Percentiles rank a stretch among this genome's conserved stretches.
Conservation (phyloP, 2,329 filamentous ascomycete species). For the Clonostachys sp. region DNA sequence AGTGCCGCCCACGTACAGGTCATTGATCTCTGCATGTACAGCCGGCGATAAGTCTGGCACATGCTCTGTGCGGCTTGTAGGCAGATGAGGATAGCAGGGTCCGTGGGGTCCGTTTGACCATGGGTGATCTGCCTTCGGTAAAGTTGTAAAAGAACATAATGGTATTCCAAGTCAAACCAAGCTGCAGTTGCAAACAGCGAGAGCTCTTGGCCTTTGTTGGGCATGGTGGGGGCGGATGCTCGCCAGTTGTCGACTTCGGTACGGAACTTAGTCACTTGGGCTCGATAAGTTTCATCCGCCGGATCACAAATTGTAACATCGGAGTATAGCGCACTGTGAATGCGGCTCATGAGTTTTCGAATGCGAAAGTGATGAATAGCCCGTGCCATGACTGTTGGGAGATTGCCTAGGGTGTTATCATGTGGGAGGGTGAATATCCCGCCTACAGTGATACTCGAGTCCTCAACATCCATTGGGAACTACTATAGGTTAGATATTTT, state of each 20-base stretch:
- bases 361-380: not conserved
- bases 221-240: not conserved
- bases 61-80: constrained; percentile 7
- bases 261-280: not conserved
- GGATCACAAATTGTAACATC: not conserved
- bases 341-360: not conserved
- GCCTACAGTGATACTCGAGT: not conserved
- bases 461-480: not conserved
- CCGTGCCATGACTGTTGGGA: not conserved
- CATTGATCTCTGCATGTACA: not conserved
- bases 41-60: constrained; percentile 9
- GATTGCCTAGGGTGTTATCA: not conserved
- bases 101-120: constrained; percentile 1
- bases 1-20: not conserved
- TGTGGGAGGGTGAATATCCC: not conserved
- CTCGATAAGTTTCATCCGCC: not conserved
- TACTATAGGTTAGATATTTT: not conserved
- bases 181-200: constrained; percentile 13
- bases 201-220: constrained; percentile 8
- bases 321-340: not conserved
- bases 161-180: not conserved
- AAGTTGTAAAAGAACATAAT: not conserved
- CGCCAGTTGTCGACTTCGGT: not conserved
- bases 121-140: constrained; percentile 8
- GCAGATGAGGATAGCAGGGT: constrained; percentile 11